A percentile compares a stretch with the other conserved stretches of the same genome.
phyloP scores from a whole-genome alignment of 257 asterid genomes.

The Fraxinus excelsior region DNA sequence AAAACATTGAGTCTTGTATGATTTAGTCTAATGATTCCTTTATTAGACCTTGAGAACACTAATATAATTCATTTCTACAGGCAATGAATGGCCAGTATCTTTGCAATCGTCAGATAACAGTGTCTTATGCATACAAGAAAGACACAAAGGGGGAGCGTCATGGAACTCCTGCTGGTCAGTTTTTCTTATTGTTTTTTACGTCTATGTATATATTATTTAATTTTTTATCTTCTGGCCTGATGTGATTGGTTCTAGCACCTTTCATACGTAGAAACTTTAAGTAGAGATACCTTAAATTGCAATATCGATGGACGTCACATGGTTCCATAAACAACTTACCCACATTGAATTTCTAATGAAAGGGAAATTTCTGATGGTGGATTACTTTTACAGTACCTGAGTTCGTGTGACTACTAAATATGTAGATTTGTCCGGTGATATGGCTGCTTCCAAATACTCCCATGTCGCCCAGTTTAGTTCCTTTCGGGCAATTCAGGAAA shows the following conservation, averaged over 20 bases:
- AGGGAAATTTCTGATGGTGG: neutral
- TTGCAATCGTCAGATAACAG: constrained; percentile 93
- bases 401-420: neutral
- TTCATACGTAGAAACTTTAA: neutral
- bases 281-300: neutral
- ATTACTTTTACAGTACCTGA: neutral
- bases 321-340: neutral
- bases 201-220: neutral
- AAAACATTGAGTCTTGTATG: neutral
- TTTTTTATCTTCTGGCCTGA: neutral
- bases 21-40: neutral
- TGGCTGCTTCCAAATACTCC: neutral
- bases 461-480: neutral
- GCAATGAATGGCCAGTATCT: constrained; percentile 98
- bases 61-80: constrained; percentile 41
- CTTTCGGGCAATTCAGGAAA: neutral
- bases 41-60: constrained; percentile 12
- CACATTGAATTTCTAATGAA: neutral
- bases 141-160: constrained; percentile 99
- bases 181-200: neutral
- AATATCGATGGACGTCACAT: neutral
- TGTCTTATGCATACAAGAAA: constrained; percentile 96
- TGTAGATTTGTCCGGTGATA: neutral
- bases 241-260: neutral
- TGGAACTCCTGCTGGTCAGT: constrained; percentile 93